Percentiles rank a stretch among this genome's conserved stretches.
These are phyloP conservation scores for Aphanomyces cochlioides DNA, from an alignment of 352 stramenopile species.

Conservation along the genomic window DNA sequence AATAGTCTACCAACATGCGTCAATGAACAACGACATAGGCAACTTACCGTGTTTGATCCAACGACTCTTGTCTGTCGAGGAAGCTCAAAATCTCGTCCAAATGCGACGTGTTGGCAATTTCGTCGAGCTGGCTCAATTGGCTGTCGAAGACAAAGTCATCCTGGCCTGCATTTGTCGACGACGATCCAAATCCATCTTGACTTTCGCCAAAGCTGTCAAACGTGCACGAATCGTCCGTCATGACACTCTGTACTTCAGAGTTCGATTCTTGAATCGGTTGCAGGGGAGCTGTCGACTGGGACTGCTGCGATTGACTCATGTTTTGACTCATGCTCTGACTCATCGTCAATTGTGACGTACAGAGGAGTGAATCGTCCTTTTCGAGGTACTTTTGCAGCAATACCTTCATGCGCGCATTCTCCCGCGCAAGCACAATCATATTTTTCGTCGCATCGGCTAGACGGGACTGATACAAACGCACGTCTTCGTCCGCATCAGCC, in stretches of 20 bases:
- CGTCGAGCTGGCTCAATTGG: conserved; percentile 73
- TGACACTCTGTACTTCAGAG: conserved; percentile 15
- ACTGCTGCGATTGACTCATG: conserved; percentile 39
- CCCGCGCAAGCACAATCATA: conserved; percentile 47
- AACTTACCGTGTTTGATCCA: conserved; percentile 53
- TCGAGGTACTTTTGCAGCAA: conserved; percentile 85
- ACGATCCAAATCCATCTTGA: conserved; percentile 6
- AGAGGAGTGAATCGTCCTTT: conserved; percentile 73
- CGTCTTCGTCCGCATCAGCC: conserved; percentile 25
- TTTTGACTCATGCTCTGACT: not conserved
- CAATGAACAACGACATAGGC: not conserved
- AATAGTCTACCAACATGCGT: conserved; percentile 38
- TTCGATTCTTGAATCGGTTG: conserved; percentile 16
- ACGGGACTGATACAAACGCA: conserved; percentile 24
- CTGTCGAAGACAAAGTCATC: conserved; percentile 54
- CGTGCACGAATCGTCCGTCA: not conserved
- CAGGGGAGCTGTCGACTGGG: conserved; percentile 29
- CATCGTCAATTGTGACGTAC: conserved; percentile 69
- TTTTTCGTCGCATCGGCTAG: conserved; percentile 25
- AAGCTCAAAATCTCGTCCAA: conserved; percentile 84
- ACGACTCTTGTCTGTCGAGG: conserved; percentile 69
- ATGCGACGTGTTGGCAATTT: conserved; percentile 78
- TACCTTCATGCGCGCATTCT: conserved; percentile 86
- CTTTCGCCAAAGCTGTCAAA: conserved; percentile 21
- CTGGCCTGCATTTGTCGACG: conserved; percentile 5